phyloP scores from a whole-genome alignment of 495 filamentous ascomycete species.

The Lasiosphaeria miniovina region DNA sequence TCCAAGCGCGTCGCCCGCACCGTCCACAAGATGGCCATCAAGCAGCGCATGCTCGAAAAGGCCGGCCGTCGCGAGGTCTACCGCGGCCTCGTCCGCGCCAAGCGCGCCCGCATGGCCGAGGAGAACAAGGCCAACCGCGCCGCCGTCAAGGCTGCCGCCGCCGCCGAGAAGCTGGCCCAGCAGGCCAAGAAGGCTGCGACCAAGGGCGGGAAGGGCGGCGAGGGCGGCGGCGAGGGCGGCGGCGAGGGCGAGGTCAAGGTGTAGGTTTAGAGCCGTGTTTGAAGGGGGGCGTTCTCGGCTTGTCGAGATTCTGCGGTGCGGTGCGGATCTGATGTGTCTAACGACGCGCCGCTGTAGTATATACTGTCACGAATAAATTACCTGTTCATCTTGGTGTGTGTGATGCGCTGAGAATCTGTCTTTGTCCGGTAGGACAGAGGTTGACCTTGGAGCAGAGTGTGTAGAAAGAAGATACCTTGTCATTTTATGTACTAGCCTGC shows the following conservation, averaged over 20 bases:
- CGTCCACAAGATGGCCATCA: constrained; percentile 17
- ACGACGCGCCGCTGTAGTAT: constrained; percentile 13
- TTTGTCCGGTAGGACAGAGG: no score
- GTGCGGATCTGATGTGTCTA: not conserved
- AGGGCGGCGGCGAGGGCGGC: not conserved
- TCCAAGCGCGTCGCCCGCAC: constrained; percentile 24
- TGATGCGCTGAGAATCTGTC: no score
- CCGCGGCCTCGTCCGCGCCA: constrained; percentile 18
- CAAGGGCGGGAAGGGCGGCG: not conserved
- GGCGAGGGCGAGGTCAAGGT: not conserved
- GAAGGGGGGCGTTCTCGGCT: not conserved
- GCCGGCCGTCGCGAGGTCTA: constrained; percentile 21
- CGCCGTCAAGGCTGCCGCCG: constrained; percentile 9
- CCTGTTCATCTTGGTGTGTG: constrained; percentile 5
- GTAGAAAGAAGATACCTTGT: no score
- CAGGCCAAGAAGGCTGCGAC: not conserved
- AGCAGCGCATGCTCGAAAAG: constrained; percentile 27
- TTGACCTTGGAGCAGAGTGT: no score
- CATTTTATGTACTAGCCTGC: no score
- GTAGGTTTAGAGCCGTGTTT: not conserved
- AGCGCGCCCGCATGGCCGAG: constrained; percentile 14
- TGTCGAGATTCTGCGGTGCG: not conserved
- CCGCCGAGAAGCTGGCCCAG: constrained; percentile 3
- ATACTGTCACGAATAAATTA: constrained; percentile 18
- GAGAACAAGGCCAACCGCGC: constrained; percentile 10